A percentile compares a stretch with the other conserved stretches of the same genome.
These are phyloP conservation scores for Parietichytrium sp. DNA, from an alignment of 108 stramenopile species.

Conservation along the genomic window DNA sequence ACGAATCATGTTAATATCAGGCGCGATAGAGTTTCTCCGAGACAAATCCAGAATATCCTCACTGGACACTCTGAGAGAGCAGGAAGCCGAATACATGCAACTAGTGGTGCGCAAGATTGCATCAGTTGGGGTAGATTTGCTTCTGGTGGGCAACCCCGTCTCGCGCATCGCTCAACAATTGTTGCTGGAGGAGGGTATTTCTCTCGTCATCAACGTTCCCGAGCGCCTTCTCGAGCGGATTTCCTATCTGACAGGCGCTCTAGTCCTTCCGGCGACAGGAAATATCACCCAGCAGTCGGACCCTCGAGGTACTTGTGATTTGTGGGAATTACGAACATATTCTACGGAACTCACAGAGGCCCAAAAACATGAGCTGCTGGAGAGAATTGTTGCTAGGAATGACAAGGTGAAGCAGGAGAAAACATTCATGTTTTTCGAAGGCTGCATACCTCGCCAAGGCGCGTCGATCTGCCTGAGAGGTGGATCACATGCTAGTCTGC, in stretches of 20 bases:
- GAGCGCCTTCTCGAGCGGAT: slow-evolving; percentile 29
- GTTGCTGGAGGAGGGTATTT: not conserved
- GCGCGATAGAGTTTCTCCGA: slow-evolving; percentile 10
- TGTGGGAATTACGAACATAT: slow-evolving; percentile 12
- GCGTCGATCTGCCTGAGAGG: slow-evolving; percentile 13
- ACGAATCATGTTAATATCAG: not conserved
- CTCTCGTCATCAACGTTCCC: not conserved
- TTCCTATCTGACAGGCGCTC: slow-evolving; percentile 4
- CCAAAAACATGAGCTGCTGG: slow-evolving; percentile 11
- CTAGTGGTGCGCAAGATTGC: slow-evolving; percentile 25
- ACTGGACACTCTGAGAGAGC: slow-evolving; percentile 3
- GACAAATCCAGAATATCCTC: not conserved
- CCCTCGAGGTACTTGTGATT: not conserved
- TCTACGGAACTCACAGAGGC: slow-evolving; percentile 20
- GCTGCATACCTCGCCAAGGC: not conserved
- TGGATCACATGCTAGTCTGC: not conserved
- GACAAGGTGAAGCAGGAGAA: not conserved
- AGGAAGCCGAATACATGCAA: not conserved
- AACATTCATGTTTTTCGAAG: slow-evolving; percentile 29
- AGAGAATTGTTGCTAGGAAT: not conserved
- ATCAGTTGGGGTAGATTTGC: not conserved
- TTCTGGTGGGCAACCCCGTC: slow-evolving; percentile 6
- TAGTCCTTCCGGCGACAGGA: not conserved
- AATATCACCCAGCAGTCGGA: slow-evolving; percentile 5
- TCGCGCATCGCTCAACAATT: not conserved